Evolutionary conservation across 73 alveolate genomes (phyloP), one percentile per base, ranked within the genome.

Genomic region (Paramecium sexaurelia): DNA sequence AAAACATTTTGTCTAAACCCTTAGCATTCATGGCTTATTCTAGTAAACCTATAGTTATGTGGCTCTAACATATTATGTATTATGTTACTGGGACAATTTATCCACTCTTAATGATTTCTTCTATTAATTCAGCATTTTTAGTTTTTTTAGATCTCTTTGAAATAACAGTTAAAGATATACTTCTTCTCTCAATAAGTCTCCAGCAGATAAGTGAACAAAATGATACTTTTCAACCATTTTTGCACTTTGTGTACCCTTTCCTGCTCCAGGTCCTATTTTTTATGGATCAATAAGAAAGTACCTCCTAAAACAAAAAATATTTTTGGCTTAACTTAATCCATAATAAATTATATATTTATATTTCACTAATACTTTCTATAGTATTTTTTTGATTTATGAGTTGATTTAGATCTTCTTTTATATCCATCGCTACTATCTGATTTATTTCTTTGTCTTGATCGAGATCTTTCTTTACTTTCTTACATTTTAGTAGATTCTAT

Each of bases 171-270:
- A 32, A 37, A 27, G 24, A 43, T 3, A 47, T 93, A 93, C 96
- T 73, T 94, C 98, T 39, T 93, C 96, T 84, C 98, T 92, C 39
- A 95, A 92, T 19, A 95, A 85, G 55, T 95, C 97, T 1, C 98
- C 98, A 22, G 97, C 98, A 32, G 96, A 92, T 17, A 95, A 88
- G 82, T 95, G 98, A 41, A 88, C 94, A 39, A 88, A 95, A 39
- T 95, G 93, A 61, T 43, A 67, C 27, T 91, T 68, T 35, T 88
- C 92, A 0, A 91, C 96, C 55, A 95, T 41, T 55, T 91, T 92
- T 10, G 95, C 96, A 56, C 98, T 94, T 71, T 95, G 92, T 33
- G 98, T 95, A 7, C 98, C 98, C 67, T 95, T 95, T 40, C 98
- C 98, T 20, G 95, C 78, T 39, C 98, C 98, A 36, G 78, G 98